Evolutionary conservation across 495 filamentous ascomycete species (phyloP), one percentile per base, ranked within the genome.

Genomic region (Aspergillus wentii): DNA sequence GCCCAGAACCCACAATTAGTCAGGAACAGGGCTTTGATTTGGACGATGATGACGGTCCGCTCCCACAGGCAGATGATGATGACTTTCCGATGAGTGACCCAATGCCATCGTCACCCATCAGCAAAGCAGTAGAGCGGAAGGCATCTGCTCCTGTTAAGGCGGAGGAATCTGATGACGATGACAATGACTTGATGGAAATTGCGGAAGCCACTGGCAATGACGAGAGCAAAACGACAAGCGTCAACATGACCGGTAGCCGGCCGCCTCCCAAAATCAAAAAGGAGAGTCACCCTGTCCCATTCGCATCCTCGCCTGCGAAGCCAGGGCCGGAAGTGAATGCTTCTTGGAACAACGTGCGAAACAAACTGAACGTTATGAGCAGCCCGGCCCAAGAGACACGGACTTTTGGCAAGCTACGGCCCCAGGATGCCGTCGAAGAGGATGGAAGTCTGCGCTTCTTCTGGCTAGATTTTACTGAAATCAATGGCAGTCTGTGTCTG

Each of bases 391-490:
- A 75, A 11, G 83, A 88, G 40, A 66, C 71, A 26, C 63, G 62
- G 17, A 68, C 56, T 8, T 74, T 86, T 55, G 90, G 89, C 7
- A 98, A 96, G 59, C 61, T 95, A 14, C 76, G 80, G 30, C 72
- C 86, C 14, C 75, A 83, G 43, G 83, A 92, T 55, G 88, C 85
- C 13, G 74, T 92, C 20, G 92, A 97, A 54, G 79, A 84, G 46
- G 89, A 98, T 54, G 92, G 94, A 16, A 91, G 84, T 49, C 68
- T 98, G 13, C 83, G 82, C 48, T 84, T 98, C 71, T 98, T 95
- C 64, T 98, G 92, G 92, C 79, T 88, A 9, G 92, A 98, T 55
- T 97, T 94, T 49, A 88, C 87, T 0, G 92, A 98, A 56, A 69
- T 96, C 58, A 88, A 91, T 54, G 94, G 91, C 28, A 87, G 80